These are phyloP conservation scores for Sugiyamaella lignohabitans DNA, from an alignment of 805 yeast genomes.

Conservation along the genomic window DNA sequence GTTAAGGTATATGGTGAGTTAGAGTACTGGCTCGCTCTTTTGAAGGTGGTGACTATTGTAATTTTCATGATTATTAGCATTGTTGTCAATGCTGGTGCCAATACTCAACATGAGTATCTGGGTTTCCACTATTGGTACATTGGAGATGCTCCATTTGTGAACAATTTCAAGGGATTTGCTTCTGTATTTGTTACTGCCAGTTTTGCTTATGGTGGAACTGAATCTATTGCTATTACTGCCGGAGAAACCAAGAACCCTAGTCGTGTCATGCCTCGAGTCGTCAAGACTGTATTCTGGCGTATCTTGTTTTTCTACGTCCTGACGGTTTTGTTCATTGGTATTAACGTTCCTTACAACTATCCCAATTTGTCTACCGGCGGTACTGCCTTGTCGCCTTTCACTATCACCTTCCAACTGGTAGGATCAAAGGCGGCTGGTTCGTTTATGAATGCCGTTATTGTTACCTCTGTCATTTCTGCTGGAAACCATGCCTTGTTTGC, in stretches of 20 bases:
- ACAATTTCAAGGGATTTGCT: conserved; percentile 39
- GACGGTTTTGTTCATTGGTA: conserved; percentile 49
- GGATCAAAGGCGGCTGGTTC: conserved; percentile 44
- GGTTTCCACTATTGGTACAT: conserved; percentile 52
- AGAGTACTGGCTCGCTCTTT: conserved; percentile 62
- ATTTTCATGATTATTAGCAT: conserved; percentile 57
- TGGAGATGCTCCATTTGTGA: conserved; percentile 40
- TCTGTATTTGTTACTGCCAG: conserved; percentile 52
- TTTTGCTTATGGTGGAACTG: conserved; percentile 53
- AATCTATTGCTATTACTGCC: conserved; percentile 52
- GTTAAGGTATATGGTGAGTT: conserved; percentile 51
- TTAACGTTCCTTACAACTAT: conserved; percentile 52
- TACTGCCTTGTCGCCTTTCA: conserved; percentile 43
- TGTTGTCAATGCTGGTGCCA: conserved; percentile 52
- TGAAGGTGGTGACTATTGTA: conserved; percentile 58
- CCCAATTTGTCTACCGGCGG: conserved; percentile 37
- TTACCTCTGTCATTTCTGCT: conserved; percentile 57
- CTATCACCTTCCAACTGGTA: conserved; percentile 38
- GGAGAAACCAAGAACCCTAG: conserved; percentile 57
- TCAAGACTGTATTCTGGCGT: conserved; percentile 49
- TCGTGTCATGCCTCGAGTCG: conserved; percentile 51
- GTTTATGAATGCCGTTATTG: conserved; percentile 52
- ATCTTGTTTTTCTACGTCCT: conserved; percentile 49
- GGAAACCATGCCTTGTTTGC: conserved; percentile 61
- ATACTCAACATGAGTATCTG: conserved; percentile 42